These are phyloP conservation scores for Hymenoscyphus albidus DNA, from an alignment of 2,329 filamentous ascomycete species.

Conservation along the genomic window DNA sequence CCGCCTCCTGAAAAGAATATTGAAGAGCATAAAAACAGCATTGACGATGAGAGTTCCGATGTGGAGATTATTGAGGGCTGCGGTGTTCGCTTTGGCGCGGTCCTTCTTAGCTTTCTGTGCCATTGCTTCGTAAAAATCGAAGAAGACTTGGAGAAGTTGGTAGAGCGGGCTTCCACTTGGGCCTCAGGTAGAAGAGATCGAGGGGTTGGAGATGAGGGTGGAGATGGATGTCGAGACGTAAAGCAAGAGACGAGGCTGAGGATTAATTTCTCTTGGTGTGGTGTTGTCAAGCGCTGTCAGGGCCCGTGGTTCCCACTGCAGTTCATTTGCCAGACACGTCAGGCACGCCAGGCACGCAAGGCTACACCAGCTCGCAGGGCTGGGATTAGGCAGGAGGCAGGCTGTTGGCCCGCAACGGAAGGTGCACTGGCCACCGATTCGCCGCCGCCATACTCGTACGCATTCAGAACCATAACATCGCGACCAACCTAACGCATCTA, in stretches of 20 bases:
- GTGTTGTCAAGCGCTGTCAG: background rate
- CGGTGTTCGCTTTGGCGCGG: slow-evolving; percentile 73
- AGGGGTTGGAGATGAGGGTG: background rate
- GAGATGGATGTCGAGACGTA: background rate
- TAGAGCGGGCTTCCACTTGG: background rate
- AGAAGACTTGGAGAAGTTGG: background rate
- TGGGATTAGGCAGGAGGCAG: background rate
- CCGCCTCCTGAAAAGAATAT: slow-evolving; percentile 59
- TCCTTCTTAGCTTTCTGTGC: slow-evolving; percentile 39
- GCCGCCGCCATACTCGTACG: slow-evolving; percentile 7
- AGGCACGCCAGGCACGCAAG: no score
- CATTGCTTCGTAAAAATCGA: slow-evolving; percentile 21
- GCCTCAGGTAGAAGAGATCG: background rate
- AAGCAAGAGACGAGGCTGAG: background rate
- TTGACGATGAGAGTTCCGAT: slow-evolving; percentile 71
- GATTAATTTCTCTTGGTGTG: background rate
- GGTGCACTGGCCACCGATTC: slow-evolving; percentile 5
- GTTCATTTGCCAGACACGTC: no score
- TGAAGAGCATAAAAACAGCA: slow-evolving; percentile 67
- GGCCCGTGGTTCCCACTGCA: background rate
- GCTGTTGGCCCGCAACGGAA: background rate
- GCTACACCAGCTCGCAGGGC: no score
- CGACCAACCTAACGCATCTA: slow-evolving; percentile 11
- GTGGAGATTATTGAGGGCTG: slow-evolving; percentile 77
- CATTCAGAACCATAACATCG: slow-evolving; percentile 31